Conservation (phyloP, 805 yeast species). For the Sporopachydermia lactativora region DNA sequence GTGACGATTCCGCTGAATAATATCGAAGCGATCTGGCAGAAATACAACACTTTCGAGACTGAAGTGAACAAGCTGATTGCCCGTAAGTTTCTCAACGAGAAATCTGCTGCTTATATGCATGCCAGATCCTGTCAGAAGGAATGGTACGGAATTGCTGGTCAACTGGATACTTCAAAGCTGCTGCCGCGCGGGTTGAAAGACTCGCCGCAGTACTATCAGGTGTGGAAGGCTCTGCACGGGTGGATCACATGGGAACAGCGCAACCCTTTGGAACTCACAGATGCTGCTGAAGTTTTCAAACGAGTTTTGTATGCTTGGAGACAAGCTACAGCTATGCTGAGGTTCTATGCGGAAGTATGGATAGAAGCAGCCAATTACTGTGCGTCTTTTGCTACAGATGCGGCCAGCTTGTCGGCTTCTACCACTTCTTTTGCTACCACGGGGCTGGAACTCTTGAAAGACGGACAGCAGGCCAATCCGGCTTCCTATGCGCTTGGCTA, state of each 20-base stretch:
- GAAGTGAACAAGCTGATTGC: constrained; percentile 63
- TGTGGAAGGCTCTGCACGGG: constrained; percentile 36
- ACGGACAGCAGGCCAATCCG: constrained; percentile 54
- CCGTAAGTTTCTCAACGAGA: constrained; percentile 70
- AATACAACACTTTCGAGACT: constrained; percentile 74
- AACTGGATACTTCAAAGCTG: constrained; percentile 26
- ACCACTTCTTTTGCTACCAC: constrained; percentile 6
- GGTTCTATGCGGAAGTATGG: constrained; percentile 68
- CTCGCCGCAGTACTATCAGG: constrained; percentile 11
- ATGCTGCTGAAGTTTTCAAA: constrained; percentile 28
- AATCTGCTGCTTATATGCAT: constrained; percentile 73
- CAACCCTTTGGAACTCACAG: constrained; percentile 50
- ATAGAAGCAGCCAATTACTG: constrained; percentile 35
- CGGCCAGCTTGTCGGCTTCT: constrained; percentile 12
- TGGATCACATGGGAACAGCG: constrained; percentile 74
- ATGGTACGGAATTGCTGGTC: constrained; percentile 43
- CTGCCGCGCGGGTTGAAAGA: constrained; percentile 16
- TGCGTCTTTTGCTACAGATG: constrained; percentile 21
- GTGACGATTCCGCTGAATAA: constrained; percentile 63
- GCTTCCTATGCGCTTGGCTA: constrained; percentile 51
- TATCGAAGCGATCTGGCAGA: constrained; percentile 69
- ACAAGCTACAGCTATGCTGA: constrained; percentile 47
- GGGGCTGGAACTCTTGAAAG: constrained; percentile 31
- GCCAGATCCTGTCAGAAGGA: constrained; percentile 70
- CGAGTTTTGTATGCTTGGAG: constrained; percentile 62